Evolutionary conservation across 2,329 filamentous ascomycete species (phyloP).

Genomic region (Cryphonectria carpinicola): DNA sequence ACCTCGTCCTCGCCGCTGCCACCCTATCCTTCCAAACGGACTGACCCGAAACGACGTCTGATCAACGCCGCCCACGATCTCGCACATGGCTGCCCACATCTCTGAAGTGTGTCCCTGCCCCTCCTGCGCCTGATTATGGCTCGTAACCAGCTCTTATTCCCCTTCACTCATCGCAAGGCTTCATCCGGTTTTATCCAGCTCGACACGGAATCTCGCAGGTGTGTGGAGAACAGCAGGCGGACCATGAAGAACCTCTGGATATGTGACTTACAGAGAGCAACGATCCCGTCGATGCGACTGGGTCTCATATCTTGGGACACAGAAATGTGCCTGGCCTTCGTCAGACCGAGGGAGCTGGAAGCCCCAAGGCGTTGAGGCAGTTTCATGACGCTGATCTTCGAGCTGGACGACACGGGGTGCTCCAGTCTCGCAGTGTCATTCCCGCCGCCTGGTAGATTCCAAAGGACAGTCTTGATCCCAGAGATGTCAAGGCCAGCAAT

Average conservation of each 20-base stretch:
- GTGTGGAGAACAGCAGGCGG: neutral
- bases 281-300: neutral
- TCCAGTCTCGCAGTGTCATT: neutral
- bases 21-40: neutral
- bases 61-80: neutral
- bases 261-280: neutral
- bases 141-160: neutral
- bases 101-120: neutral
- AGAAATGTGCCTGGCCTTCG: neutral
- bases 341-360: neutral
- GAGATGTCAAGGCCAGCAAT: neutral
- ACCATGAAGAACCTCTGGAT: neutral
- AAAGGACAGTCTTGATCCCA: neutral
- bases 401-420: neutral
- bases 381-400: neutral
- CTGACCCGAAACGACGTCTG: neutral
- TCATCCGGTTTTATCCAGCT: neutral
- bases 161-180: neutral
- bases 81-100: neutral
- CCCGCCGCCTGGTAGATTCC: neutral
- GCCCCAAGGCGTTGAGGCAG: neutral
- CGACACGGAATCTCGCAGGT: neutral
- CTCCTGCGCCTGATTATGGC: neutral
- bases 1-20: neutral
- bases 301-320: neutral